Evolutionary conservation across 768 basidiomycete genomes (phyloP), one percentile per base, ranked within the genome.

Genomic region (Hygrocybe coccinea): DNA sequence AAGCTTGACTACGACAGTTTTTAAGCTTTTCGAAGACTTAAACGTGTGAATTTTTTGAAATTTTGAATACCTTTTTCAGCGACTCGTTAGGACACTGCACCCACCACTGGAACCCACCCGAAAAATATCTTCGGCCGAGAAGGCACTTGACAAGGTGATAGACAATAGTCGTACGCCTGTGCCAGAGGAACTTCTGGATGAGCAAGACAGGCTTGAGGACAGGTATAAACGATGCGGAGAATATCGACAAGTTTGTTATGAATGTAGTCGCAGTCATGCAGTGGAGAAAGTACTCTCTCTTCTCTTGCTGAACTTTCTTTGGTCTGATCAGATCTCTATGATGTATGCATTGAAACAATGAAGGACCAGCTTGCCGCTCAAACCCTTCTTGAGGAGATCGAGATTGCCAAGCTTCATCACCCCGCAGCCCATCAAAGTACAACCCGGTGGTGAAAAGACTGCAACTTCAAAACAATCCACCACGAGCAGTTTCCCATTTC

Each of bases 171-270:
- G 86, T 24, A 81, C 76, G 56, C 83, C 88, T 5, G 85, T 95
- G 33, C 92, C 92, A 0, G 93, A 94, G 47, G 81, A 83, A 59
- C 72, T 95, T 3, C 74, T 95, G n/a, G 92, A 95, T 62, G 91
- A 92, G 64, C 93, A 95, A 67, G 92, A 95, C 62, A 80, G 75
- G 37, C 71, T 95, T 5, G 92, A 95, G 70, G 85, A 89, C 57
- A 82, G 86, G 85, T 3, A 84, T 87, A 51, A 77, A 76, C 54
- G 84, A 82, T 41, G 72, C 89, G 75, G 85, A 87, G 62, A 73
- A 81, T 44, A 68, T 91, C 39, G 85, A 85, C 60, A 89, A 86
- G 64, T 89, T 93, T 63, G 76, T 82, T 34, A 83, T 88, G 80
- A 80, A 77, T 59, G 71, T 89, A 29, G 85, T n/a, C n/a, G n/a